These are phyloP conservation scores for Ciborinia camelliae DNA, from an alignment of 2,329 filamentous ascomycete species.

Conservation along the genomic window DNA sequence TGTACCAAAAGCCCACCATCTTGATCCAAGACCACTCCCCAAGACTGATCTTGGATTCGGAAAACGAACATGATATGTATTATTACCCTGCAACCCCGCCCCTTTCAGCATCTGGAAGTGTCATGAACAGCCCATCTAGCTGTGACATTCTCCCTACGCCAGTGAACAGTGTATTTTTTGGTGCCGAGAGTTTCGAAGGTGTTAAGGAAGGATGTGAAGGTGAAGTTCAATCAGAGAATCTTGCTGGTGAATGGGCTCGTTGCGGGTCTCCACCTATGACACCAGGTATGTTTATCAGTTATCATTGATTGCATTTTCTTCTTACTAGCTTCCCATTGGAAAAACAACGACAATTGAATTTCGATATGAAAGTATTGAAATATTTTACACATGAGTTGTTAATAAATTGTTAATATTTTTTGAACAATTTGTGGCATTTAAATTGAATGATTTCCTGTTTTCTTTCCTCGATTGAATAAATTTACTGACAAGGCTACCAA, in stretches of 20 bases:
- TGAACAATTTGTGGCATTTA: neutral
- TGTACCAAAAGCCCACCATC: slow-evolving; percentile 72
- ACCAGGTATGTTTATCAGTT: slow-evolving; percentile 83
- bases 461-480: neutral
- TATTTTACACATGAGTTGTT: neutral
- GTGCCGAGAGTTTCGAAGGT: slow-evolving; percentile 62
- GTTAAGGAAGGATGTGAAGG: slow-evolving; percentile 70
- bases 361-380: neutral
- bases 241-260: slow-evolving; percentile 72
- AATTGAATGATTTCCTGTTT: neutral
- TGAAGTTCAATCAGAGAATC: slow-evolving; percentile 67
- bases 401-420: neutral
- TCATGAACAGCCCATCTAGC: slow-evolving; percentile 78
- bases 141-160: slow-evolving; percentile 79
- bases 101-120: slow-evolving; percentile 79
- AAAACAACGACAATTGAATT: neutral
- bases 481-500: slow-evolving; percentile 17
- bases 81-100: slow-evolving; percentile 85
- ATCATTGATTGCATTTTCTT: neutral
- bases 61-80: slow-evolving; percentile 60
- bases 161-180: slow-evolving; percentile 73
- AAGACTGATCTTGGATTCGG: slow-evolving; percentile 69
- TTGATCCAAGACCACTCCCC: slow-evolving; percentile 56
- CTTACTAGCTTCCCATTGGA: neutral
- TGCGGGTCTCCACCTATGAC: slow-evolving; percentile 82